Evolutionary conservation across 352 stramenopile genomes (phyloP), one percentile per base, ranked within the genome.

Genomic region (Plasmopara halstedii): DNA sequence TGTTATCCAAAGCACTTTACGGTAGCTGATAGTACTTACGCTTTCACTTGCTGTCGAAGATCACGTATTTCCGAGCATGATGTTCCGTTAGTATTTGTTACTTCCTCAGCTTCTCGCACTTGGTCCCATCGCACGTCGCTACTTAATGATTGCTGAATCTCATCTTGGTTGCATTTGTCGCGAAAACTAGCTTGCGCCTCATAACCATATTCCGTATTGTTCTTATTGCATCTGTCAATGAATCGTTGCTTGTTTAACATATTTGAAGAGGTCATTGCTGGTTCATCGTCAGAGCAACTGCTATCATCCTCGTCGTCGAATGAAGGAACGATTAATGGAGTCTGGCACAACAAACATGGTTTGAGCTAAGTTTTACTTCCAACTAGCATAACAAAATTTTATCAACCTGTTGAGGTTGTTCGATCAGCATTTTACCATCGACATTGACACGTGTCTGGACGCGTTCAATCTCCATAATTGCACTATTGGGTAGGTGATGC

Each of bases 231-330:
- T 42, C 13, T 18, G 25, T 29, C 43, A 7, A 6, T 20, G 37
- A 23, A 33, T 2, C 37, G 22, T 14, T 39, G 51, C 15, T 49
- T 51, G 44, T 15, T 44, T 17, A 38, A 11, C 25, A 29, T 29
- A 7, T 27, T 38, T 8, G 29, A 13, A 21, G 41, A 21, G 9
- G 49, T 47, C 7, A 26, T 27, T 7, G 17, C 18, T 29, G 33
- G 21, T 14, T 65, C 52, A 14, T 78, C 65, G 15, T 54, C 54
- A 19, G 62, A 79, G 39, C 71, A 72, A 32, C 71, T 69, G 19
- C 77, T 72, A 38, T 70, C 66, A 29, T 79, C 65, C 26, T 85
- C 73, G 14, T 88, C 74, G 41, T 89, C 72, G 42, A 86, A 89
- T 33, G 68, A 57, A 26, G 78, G 73, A n/a, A 89, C 26, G 20